Conservation (phyloP, 2,329 filamentous ascomycete genomes). For the Sclerotinia glacialis region DNA sequence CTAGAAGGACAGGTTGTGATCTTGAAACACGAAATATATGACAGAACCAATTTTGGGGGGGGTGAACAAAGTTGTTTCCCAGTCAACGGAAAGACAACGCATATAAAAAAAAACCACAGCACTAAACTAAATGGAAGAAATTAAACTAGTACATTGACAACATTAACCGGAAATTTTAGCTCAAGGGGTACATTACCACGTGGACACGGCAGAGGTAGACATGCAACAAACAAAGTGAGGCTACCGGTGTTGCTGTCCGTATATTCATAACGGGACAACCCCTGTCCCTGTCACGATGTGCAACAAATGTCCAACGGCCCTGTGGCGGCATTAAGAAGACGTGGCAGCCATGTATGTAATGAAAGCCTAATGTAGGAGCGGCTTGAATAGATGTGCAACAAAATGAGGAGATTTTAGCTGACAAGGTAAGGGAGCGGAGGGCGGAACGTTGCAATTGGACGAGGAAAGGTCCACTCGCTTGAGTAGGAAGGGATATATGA, state of each 20-base stretch:
- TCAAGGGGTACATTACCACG: not conserved
- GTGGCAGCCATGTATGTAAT: constrained; percentile 4
- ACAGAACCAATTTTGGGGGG: not conserved
- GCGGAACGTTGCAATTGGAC: not conserved
- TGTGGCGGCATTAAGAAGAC: not conserved
- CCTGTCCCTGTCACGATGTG: constrained; percentile 15
- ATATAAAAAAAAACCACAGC: not conserved
- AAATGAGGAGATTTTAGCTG: not conserved
- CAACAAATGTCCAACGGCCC: constrained; percentile 8
- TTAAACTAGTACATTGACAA: not conserved
- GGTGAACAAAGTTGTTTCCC: not conserved
- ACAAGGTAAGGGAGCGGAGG: not conserved
- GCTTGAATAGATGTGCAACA: constrained; percentile 21
- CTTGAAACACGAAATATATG: not conserved
- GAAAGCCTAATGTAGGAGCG: not conserved
- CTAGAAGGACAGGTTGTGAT: not conserved
- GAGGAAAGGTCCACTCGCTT: constrained; percentile 10
- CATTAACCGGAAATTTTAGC: not conserved
- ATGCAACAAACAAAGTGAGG: constrained; percentile 5
- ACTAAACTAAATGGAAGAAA: constrained; percentile 4
- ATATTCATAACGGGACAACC: not conserved
- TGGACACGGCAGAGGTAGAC: constrained; percentile 11
- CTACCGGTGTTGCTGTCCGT: not conserved
- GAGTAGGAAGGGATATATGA: not conserved
- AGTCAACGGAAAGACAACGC: constrained; percentile 1